A percentile compares a stretch with the other conserved stretches of the same genome.
phyloP scores from a whole-genome alignment of 2,329 filamentous ascomycete genomes.

The Cercospora citrullina region DNA sequence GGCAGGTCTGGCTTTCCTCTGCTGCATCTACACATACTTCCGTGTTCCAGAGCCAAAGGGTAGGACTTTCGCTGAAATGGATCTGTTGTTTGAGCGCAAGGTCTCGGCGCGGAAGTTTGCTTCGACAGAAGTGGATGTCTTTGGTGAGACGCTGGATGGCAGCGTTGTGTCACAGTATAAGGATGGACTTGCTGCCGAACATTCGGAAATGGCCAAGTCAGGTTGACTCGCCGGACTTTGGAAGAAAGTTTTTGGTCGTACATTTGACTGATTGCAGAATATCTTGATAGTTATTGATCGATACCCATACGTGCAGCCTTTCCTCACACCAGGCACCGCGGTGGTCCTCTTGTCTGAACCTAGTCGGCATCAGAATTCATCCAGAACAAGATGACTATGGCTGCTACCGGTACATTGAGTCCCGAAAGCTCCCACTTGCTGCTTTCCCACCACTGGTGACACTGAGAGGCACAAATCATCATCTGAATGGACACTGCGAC shows the following conservation, averaged over 20 bases:
- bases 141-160: conserved; percentile 44
- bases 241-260: neutral
- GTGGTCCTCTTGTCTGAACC: neutral
- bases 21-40: conserved; percentile 79
- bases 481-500: too few relatives aligned
- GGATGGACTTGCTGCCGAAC: conserved; percentile 20
- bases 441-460: neutral
- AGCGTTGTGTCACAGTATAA: conserved; percentile 29
- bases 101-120: conserved; percentile 74
- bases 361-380: neutral
- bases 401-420: neutral
- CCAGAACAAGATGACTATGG: neutral
- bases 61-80: conserved; percentile 81
- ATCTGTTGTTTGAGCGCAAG: conserved; percentile 75
- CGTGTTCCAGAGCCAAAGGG: conserved; percentile 77
- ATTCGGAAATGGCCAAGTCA: conserved; percentile 25
- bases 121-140: conserved; percentile 57
- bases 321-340: neutral
- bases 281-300: neutral
- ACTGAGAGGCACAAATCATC: too few relatives aligned
- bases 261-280: neutral
- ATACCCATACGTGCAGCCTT: neutral
- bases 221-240: conserved; percentile 2
- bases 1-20: conserved; percentile 76
- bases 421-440: neutral